These are phyloP conservation scores for cucumber (Cucumis sativus) DNA, from an alignment of 306 rosid species.

Conservation along the genomic window DNA sequence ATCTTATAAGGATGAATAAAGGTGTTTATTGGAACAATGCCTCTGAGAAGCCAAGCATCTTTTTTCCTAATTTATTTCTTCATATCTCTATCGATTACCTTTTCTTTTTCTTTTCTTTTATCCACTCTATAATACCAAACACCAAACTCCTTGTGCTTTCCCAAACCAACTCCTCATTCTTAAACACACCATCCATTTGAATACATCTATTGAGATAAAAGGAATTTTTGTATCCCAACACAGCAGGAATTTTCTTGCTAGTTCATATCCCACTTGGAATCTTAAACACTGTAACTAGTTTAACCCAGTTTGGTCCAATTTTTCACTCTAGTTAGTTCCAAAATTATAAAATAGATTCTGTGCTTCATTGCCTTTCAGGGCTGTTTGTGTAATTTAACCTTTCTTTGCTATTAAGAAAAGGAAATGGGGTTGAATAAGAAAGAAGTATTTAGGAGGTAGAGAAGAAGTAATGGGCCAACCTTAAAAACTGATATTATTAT, in stretches of 20 bases:
- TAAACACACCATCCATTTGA: slow-evolving; percentile 1
- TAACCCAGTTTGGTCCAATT: neutral
- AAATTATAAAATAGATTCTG: neutral
- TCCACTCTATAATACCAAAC: slow-evolving; percentile 30
- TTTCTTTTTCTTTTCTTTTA: slow-evolving; percentile 8
- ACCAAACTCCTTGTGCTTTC: slow-evolving; percentile 18
- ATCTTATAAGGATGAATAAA: slow-evolving; percentile 72
- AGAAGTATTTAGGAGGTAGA: neutral
- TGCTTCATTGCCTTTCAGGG: slow-evolving; percentile 5
- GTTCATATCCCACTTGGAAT: neutral
- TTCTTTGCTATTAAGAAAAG: slow-evolving; percentile 70
- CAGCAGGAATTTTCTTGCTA: neutral
- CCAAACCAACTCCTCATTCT: slow-evolving; percentile 22
- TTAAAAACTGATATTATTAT: slow-evolving; percentile 14
- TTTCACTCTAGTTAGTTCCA: neutral
- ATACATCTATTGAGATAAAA: neutral
- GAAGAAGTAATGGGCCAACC: slow-evolving; percentile 14
- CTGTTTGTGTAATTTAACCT: slow-evolving; percentile 25
- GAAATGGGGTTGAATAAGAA: slow-evolving; percentile 7
- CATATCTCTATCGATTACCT: slow-evolving; percentile 43
- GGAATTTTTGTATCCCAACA: neutral
- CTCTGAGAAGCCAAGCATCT: slow-evolving; percentile 82
- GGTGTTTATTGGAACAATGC: slow-evolving; percentile 43
- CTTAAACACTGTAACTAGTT: neutral
- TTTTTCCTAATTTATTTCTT: slow-evolving; percentile 23